A percentile compares a stretch with the other conserved stretches of the same genome.
These are phyloP conservation scores for Aspergillus sp. DNA, from an alignment of 2,329 filamentous ascomycete species.

Conservation along the genomic window DNA sequence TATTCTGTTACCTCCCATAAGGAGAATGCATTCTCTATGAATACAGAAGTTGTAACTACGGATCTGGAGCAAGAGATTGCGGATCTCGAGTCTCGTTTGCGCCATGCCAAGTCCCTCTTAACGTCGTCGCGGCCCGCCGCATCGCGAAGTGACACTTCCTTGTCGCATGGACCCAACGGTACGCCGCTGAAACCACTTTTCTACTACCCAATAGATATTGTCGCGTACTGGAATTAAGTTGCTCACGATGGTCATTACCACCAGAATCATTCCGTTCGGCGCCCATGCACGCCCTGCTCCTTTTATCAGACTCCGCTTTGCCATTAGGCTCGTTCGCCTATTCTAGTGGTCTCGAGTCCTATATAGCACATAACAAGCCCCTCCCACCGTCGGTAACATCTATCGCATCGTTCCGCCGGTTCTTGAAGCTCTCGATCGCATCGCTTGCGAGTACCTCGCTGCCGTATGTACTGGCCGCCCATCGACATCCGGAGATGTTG, in stretches of 20 bases:
- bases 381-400: constrained; percentile 24
- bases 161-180: constrained; percentile 4
- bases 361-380: constrained; percentile 49
- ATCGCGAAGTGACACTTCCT: background rate
- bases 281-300: constrained; percentile 47
- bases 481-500: constrained; percentile 43
- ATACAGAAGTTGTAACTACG: constrained; percentile 9
- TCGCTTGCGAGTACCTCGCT: constrained; percentile 52
- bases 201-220: background rate
- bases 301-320: constrained; percentile 56
- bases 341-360: constrained; percentile 57
- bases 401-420: constrained; percentile 43
- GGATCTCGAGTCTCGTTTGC: constrained; percentile 42
- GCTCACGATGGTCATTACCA: background rate
- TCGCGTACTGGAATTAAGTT: background rate
- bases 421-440: constrained; percentile 49
- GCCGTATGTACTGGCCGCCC: constrained; percentile 51
- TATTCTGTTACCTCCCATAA: too few relatives aligned
- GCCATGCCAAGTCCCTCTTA: constrained; percentile 38
- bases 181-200: background rate
- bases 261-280: constrained; percentile 3
- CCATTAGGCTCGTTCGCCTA: constrained; percentile 59
- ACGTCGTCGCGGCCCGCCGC: constrained; percentile 11
- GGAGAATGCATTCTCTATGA: constrained; percentile 10
- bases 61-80: constrained; percentile 33